Conservation (phyloP, 2,329 filamentous ascomycete genomes). For the Ascochyta rabiei region DNA sequence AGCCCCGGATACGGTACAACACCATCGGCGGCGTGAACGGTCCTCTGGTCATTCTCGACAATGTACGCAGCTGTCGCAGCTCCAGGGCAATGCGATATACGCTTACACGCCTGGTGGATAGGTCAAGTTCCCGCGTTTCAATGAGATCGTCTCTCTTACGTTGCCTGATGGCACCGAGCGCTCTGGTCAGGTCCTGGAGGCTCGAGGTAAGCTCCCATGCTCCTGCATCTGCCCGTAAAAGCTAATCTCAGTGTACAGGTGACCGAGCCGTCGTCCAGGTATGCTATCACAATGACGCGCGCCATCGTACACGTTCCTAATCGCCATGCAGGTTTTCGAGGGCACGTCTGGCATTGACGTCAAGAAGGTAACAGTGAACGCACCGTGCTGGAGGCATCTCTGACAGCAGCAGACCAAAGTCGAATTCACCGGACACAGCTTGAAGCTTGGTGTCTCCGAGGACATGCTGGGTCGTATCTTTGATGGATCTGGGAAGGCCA, state of each 20-base stretch:
- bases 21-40: conserved; percentile 98
- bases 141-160: conserved; percentile 96
- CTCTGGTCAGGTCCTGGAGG: conserved; percentile 95
- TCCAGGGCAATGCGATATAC: conserved; percentile 7
- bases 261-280: conserved; percentile 95
- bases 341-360: conserved; percentile 97
- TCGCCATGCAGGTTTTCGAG: conserved; percentile 81
- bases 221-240: not conserved
- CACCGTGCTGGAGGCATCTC: conserved; percentile 14
- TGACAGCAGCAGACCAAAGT: conserved; percentile 76
- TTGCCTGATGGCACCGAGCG: conserved; percentile 93
- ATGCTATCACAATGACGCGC: conserved; percentile 30
- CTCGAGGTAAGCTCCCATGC: conserved; percentile 72
- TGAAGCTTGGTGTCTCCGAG: conserved; percentile 98
- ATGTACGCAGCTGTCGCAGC: conserved; percentile 64
- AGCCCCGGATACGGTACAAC: conserved; percentile 88
- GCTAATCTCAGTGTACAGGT: conserved; percentile 60
- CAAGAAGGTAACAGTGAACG: conserved; percentile 70
- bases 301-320: conserved; percentile 28
- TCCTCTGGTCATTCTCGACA: conserved; percentile 95
- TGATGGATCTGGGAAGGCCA: conserved; percentile 95
- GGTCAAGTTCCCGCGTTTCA: conserved; percentile 98
- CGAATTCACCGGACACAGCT: conserved; percentile 93
- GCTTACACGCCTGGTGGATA: conserved; percentile 50
- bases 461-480: conserved; percentile 99